Conservation (phyloP, 257 asterid genomes). For the Solanum raphanifolium region DNA sequence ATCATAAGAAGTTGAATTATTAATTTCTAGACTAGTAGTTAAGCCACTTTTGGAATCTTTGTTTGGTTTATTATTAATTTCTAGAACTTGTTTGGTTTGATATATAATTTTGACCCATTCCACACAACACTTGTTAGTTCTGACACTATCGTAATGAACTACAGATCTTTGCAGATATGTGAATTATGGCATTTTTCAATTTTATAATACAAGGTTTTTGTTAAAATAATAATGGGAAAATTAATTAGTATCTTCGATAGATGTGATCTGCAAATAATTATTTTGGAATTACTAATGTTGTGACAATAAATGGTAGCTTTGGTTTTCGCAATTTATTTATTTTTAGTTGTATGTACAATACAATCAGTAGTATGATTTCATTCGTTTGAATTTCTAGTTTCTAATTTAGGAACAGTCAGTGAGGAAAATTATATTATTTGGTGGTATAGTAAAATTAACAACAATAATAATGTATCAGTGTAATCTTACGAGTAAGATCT, state of each 20-base stretch:
- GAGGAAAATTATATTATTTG: neutral
- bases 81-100: neutral
- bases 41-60: slow-evolving; percentile 1
- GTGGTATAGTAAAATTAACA: neutral
- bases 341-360: neutral
- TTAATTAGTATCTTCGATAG: neutral
- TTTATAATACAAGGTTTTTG: neutral
- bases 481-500: neutral
- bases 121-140: neutral
- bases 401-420: neutral
- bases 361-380: neutral
- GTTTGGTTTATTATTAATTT: neutral
- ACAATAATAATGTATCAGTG: neutral
- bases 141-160: neutral
- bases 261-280: neutral
- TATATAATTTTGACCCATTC: neutral
- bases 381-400: neutral
- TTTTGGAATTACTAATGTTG: neutral
- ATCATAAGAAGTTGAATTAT: neutral
- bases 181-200: neutral
- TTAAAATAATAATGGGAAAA: neutral
- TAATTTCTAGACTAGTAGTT: neutral
- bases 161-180: neutral
- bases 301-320: neutral
- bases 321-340: neutral